phyloP scores from a whole-genome alignment of 2,329 filamentous ascomycete species.

The Calonectria pseudoreteaudii region DNA sequence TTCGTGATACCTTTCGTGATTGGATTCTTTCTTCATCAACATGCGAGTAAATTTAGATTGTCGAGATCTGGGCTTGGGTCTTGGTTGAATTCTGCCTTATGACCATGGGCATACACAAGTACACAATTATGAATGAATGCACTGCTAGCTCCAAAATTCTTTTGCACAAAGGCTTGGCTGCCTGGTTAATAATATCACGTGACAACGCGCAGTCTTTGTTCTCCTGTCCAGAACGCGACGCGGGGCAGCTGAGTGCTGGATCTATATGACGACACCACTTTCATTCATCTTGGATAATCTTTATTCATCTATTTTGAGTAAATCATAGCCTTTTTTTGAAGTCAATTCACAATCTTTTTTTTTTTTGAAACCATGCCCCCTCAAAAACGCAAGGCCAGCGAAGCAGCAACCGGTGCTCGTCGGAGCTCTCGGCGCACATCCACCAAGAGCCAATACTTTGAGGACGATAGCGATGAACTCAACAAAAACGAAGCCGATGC shows the following conservation, averaged over 20 bases:
- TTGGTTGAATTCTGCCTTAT: background rate
- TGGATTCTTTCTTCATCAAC: too few species aligned
- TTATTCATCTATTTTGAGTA: background rate
- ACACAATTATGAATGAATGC: background rate
- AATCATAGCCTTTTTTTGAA: background rate
- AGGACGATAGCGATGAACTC: conserved; percentile 41
- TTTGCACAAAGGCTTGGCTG: background rate
- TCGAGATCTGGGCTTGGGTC: background rate
- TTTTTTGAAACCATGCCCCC: conserved; percentile 48
- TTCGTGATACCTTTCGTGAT: background rate
- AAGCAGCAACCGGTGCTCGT: conserved; percentile 47
- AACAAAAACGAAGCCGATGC: conserved; percentile 30
- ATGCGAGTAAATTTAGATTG: background rate
- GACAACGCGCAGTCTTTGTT: conserved; percentile 13
- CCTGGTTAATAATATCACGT: conserved; percentile 6
- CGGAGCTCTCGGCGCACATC: conserved; percentile 62
- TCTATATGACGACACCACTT: conserved; percentile 2
- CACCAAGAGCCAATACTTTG: conserved; percentile 66
- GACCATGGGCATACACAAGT: background rate
- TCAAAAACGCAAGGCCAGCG: conserved; percentile 52
- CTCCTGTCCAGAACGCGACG: conserved; percentile 6
- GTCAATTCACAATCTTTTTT: background rate
- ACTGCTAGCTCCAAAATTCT: background rate
- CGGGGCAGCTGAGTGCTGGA: background rate
- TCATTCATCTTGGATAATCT: background rate